Base-by-base conservation (phyloP, 306 rosid genomes). In the Lotus japonicus region DNA sequence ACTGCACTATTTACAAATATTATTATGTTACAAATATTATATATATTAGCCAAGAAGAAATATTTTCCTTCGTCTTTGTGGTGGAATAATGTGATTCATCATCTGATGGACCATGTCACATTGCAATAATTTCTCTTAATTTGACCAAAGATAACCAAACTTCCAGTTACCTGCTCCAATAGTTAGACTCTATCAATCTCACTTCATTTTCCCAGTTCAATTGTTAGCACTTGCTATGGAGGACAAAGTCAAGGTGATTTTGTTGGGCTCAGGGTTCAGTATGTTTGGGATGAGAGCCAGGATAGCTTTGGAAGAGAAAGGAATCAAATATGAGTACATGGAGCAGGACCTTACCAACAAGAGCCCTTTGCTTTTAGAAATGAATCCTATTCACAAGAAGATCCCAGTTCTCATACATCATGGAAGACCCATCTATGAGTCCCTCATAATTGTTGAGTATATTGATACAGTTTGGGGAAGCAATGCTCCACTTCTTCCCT, bases 371-470 rank as follows among this genome's bases (percentile, higher is more conserved):
- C 85, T 80, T 43, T 67, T 73, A 3, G 42, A 77, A 52, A 82
- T 66, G 76, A 77, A 77, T 31, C 81, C 87, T 7, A 9, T 83
- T 70, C 81, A 80, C 21, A 49, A 74, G 73, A 73, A 80, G n/a
- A 70, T 77, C 26, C 87, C 87, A 16, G 77, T 77, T 53, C 81
- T 82, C 41, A 74, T 78, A 14, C 86, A 82, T 36, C 28, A 70
- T 11, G 83, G 76, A 0, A 77, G 46, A 56, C 68, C 85, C 11
- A 63, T 83, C 0, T 83, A 79, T 57, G 83, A 80, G 52, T 83
- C 88, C 21, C 71, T 64, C 31, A 70, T 77, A 10, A 77, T 80
- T 49, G 71, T 80, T 10, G 67, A 83, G 68, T 83, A 80, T 33
- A 77, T 83, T 7, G 85, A 83, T 16, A 78, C 70, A 33, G 71